Evolutionary conservation across 148 eudicot species (phyloP), one percentile per base, ranked within the genome.

Genomic region (Fallopia convolvulus): DNA sequence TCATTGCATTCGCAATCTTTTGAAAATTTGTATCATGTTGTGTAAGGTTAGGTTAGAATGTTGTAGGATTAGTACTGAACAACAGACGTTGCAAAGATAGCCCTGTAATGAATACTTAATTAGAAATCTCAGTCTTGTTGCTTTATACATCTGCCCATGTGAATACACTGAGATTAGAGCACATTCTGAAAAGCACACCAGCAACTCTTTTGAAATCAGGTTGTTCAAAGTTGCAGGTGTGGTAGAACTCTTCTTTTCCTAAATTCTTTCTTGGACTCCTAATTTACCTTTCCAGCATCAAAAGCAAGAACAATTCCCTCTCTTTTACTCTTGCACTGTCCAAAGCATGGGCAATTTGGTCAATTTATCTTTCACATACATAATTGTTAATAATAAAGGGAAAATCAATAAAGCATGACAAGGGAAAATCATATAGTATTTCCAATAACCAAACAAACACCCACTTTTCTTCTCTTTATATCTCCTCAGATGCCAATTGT

Each of bases 371-470:
- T 66, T 66, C 72, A 6, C 13, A 21, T 26, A 10, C 6, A 60
- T 9, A 21, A 7, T 60, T 60, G 60, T 17, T 60, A 60, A 60
- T 60, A 26, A 60, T 60, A 9, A 60, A 60, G 33, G 23, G 33
- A 60, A 10, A 60, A 60, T 11, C 36, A 68, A 15, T 68, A 68
- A 33, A 36, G 20, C 44, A 15, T 32, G 20, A 39, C 36, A 61
- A 21, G 6, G 20, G 72, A 30, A 30, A 30, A 30, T 65, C 72
- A 68, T 68, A 36, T 39, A 58, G 52, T 42, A 86, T 80, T 78
- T 78, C 81, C 88, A 77, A 49, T 77, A 85, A 85, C 42, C 80
- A 82, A 88, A 84, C 86, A 86, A 82, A 68, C 81, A 77, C 78
- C 83, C 83, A 68, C 72, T 68, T 66, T 77, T 79, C 83, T 82